phyloP scores from a whole-genome alignment of 768 basidiomycete genomes.

The Lactarius hatsudake region DNA sequence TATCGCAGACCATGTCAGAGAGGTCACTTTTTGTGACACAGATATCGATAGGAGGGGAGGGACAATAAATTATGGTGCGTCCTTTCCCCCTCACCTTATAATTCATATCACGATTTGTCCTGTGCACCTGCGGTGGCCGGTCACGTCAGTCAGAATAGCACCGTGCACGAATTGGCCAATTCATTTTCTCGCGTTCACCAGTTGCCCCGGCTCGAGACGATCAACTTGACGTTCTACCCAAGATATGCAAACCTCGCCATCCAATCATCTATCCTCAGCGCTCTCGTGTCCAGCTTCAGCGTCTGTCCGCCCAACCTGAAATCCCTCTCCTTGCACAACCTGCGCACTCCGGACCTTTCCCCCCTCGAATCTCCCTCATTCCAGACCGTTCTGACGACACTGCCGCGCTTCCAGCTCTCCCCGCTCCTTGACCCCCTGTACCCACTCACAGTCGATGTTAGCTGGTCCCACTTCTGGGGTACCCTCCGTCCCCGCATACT shows the following conservation, averaged over 20 bases:
- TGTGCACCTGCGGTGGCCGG: neutral
- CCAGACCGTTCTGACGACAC: neutral
- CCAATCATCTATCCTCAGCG: neutral
- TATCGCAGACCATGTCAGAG: neutral
- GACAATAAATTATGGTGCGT: neutral
- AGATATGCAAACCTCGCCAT: neutral
- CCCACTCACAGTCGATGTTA: no score
- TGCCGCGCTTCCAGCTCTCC: neutral
- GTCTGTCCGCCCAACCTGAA: neutral
- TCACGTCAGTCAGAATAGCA: neutral
- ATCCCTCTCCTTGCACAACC: neutral
- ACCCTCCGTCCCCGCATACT: neutral
- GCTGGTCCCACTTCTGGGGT: neutral
- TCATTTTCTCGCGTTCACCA: neutral
- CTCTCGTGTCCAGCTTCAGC: neutral
- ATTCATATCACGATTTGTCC: neutral
- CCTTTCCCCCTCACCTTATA: neutral
- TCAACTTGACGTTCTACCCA: conserved; percentile 3
- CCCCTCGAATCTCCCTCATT: neutral
- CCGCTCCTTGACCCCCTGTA: neutral
- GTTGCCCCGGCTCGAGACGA: neutral
- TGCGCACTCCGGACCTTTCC: neutral
- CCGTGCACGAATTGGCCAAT: neutral
- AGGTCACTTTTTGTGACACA: neutral
- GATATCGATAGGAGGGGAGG: neutral